These are phyloP conservation scores for Linum lewisii DNA, from an alignment of 345 rosid genomes.

Conservation along the genomic window DNA sequence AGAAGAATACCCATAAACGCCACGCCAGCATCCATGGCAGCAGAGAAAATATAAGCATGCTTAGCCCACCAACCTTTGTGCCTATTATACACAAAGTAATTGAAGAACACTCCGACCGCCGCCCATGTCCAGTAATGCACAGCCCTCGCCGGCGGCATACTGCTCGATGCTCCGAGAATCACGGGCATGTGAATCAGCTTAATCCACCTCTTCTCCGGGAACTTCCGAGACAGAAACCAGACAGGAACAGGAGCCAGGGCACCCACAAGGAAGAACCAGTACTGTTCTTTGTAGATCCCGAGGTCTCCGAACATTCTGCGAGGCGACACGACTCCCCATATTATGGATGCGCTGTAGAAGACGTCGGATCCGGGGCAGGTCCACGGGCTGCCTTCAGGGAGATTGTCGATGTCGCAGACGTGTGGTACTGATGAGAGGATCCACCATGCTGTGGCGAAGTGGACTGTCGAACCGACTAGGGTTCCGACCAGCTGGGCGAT, in stretches of 20 bases:
- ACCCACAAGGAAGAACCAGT: neutral
- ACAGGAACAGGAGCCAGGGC: neutral
- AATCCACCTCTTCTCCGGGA: neutral
- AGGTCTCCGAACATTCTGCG: neutral
- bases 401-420: neutral
- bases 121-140: neutral
- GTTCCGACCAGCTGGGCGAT: neutral
- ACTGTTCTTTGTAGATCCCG: neutral
- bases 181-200: constrained; percentile 1
- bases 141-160: neutral
- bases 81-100: neutral
- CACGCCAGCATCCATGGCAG: constrained; percentile 1
- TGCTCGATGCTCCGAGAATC: neutral
- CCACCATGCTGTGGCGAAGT: neutral
- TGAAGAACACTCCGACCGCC: neutral
- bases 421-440: neutral
- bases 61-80: neutral
- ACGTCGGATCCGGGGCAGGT: neutral
- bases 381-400: neutral
- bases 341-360: neutral
- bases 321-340: neutral
- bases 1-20: neutral
- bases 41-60: neutral
- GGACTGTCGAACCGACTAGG: neutral
- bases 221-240: neutral